Percentiles rank a stretch among this genome's conserved stretches.
Conservation (phyloP, 495 filamentous ascomycete genomes). For the Hypoxylon crocopeplum region DNA sequence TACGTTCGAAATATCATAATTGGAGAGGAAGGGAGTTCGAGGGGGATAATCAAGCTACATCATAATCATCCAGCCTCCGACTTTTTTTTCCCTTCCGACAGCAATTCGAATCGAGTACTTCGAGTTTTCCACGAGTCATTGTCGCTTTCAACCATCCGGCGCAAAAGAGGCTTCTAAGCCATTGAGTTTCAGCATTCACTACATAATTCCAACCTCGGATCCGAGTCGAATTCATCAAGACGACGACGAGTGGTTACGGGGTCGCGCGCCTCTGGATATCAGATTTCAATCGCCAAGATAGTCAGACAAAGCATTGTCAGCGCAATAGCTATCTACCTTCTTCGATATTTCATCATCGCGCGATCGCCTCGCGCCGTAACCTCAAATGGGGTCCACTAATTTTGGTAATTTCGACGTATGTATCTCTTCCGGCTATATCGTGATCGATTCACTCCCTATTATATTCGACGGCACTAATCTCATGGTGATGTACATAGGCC, state of each 20-base stretch:
- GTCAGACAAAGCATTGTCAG: conserved; percentile 8
- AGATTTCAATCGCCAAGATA: conserved; percentile 6
- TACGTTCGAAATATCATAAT: conserved; percentile 34
- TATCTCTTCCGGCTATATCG: conserved; percentile 18
- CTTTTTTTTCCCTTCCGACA: neutral
- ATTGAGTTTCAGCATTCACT: neutral
- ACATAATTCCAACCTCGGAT: neutral
- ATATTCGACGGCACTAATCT: conserved; percentile 10
- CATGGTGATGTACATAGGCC: conserved; percentile 59
- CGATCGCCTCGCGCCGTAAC: conserved; percentile 37
- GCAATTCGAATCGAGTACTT: conserved; percentile 5
- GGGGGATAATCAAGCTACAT: conserved; percentile 26
- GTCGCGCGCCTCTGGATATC: conserved; percentile 4
- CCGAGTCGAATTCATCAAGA: neutral
- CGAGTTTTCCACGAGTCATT: conserved; percentile 26
- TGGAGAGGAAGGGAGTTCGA: conserved; percentile 33
- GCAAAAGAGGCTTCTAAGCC: conserved; percentile 6
- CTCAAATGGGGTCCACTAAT: conserved; percentile 68
- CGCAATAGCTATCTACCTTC: conserved; percentile 11
- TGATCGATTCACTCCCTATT: neutral
- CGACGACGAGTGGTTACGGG: neutral
- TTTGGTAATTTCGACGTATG: conserved; percentile 92
- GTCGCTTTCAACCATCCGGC: conserved; percentile 8
- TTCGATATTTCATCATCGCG: conserved; percentile 16
- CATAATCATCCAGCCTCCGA: conserved; percentile 18